Evolutionary conservation across 106 monocot species (phyloP).

Genomic region (Apostasia ramifera): DNA sequence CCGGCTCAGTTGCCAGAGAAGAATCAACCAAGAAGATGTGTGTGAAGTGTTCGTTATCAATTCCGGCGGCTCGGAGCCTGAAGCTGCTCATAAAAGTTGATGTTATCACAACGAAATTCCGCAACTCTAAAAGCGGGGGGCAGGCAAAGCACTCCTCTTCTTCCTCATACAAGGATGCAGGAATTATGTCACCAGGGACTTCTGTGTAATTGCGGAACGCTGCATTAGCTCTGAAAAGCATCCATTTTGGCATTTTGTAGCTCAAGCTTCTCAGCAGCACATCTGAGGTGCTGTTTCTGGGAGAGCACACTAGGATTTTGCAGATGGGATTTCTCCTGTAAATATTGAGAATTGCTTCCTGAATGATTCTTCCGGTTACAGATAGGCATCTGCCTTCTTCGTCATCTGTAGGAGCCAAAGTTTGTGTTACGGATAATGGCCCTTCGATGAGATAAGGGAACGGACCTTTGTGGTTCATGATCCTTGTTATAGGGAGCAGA

Average conservation of each 20-base stretch:
- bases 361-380: conserved; percentile 5
- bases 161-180: conserved; percentile 7
- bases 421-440: neutral
- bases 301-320: conserved; percentile 30
- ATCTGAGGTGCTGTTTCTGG: conserved; percentile 25
- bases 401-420: too few species aligned
- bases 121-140: conserved; percentile 12
- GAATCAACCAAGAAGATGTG: conserved; percentile 10
- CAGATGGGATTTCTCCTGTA: neutral
- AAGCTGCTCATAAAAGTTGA: conserved; percentile 33
- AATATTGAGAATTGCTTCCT: conserved; percentile 13
- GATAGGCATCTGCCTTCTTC: neutral
- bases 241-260: conserved; percentile 1
- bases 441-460: conserved; percentile 30
- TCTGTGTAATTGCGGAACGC: conserved; percentile 22
- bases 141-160: conserved; percentile 27
- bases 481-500: neutral
- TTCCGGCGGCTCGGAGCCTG: conserved; percentile 23
- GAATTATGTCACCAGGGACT: conserved; percentile 26
- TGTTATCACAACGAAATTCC: conserved; percentile 20
- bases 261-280: conserved; percentile 8
- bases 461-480: conserved; percentile 16
- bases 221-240: conserved; percentile 33
- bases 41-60: conserved; percentile 24
- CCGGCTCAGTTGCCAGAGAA: conserved; percentile 6